These are phyloP conservation scores for Bipolaris gigantea DNA, from an alignment of 2,329 filamentous ascomycete species.

Conservation along the genomic window DNA sequence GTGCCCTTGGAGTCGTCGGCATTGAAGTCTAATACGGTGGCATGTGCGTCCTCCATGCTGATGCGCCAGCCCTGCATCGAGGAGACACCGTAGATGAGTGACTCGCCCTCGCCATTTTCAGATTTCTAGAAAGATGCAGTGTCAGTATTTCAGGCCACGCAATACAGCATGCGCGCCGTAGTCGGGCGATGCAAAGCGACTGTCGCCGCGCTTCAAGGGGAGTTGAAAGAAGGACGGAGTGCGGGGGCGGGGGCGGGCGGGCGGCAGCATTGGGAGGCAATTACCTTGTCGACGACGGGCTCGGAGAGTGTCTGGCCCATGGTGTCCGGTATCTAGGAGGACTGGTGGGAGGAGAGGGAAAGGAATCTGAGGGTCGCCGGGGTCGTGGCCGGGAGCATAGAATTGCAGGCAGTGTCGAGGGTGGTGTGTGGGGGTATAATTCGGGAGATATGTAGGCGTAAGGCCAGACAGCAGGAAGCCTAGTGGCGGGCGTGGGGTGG, in stretches of 20 bases:
- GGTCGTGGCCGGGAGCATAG: slow-evolving; percentile 34
- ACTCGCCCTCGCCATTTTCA: slow-evolving; percentile 86
- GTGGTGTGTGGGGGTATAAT: slow-evolving; percentile 32
- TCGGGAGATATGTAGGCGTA: slow-evolving; percentile 8
- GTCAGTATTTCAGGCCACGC: slow-evolving; percentile 5
- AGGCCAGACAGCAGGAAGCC: slow-evolving; percentile 1
- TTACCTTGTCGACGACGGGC: slow-evolving; percentile 98
- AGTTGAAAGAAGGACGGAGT: slow-evolving; percentile 18
- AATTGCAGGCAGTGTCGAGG: slow-evolving; percentile 35
- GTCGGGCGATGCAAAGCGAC: slow-evolving; percentile 12
- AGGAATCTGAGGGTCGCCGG: slow-evolving; percentile 25
- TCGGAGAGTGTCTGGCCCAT: slow-evolving; percentile 99
- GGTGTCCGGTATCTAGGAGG: slow-evolving; percentile 37
- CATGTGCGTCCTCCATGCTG: slow-evolving; percentile 98
- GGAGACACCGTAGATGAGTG: slow-evolving; percentile 89
- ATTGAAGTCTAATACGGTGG: slow-evolving; percentile 79
- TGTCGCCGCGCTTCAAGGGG: slow-evolving; percentile 8
- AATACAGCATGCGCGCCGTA: slow-evolving; percentile 1
- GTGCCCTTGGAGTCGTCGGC: slow-evolving; percentile 59
- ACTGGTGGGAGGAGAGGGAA: slow-evolving; percentile 26
- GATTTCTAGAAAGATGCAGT: slow-evolving; percentile 65
- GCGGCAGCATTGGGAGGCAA: slow-evolving; percentile 38
- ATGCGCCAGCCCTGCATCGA: slow-evolving; percentile 99
- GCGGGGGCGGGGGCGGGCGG: slow-evolving; percentile 37
- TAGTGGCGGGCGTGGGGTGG: slow-evolving; percentile 5